Base-by-base conservation (phyloP, 805 yeast genomes). In the Ogataea wickerhamii region DNA sequence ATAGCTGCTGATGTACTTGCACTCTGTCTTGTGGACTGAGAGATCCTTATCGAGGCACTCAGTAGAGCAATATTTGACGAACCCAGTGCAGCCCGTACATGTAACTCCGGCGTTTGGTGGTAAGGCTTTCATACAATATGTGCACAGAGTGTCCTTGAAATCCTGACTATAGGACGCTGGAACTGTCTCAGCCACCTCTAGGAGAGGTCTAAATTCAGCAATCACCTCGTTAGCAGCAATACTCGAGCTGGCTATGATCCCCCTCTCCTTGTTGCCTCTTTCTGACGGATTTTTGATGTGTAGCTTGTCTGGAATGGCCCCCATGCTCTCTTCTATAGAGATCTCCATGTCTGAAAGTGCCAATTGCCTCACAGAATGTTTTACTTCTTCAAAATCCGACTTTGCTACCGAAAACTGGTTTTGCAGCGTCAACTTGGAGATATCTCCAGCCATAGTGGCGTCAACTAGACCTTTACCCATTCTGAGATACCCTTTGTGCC, bases 51-150 rank as follows among this genome's bases (percentile, higher is more conserved):
- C 38, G 22, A 32, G 32, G 32, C 56, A 52, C 4, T 38, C 24
- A 4, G 27, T 29, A 14, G 47, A 24, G 29, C 56, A 52, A 26
- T 52, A 52, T 13, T 37, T 36, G 4, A 45, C 36, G 26, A 41
- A 36, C 12, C 41, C 48, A 14, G 36, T 40, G 18, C 44, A 30
- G 12, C 34, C 36, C 4, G 38, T 37, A 12, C 43, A 36, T 14
- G 34, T 44, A 14, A 37, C 17, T 4, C 32, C 38, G 7, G 12
- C 18, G 7, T 18, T 18, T 7, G 7, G 14, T 22, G 30, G 24
- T 4, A 28, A 28, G 18, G 29, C 31, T n/a, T 24, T 34, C 44
- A 48, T 38, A 32, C 52, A 48, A 29, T 38, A 12, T 2, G 45
- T 36, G 31, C 54, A 49, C 22, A 37, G 14, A 10, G 30, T 32